These are phyloP conservation scores for Cyphellophora europaea DNA, from an alignment of 2,329 filamentous ascomycete species.

Conservation along the genomic window DNA sequence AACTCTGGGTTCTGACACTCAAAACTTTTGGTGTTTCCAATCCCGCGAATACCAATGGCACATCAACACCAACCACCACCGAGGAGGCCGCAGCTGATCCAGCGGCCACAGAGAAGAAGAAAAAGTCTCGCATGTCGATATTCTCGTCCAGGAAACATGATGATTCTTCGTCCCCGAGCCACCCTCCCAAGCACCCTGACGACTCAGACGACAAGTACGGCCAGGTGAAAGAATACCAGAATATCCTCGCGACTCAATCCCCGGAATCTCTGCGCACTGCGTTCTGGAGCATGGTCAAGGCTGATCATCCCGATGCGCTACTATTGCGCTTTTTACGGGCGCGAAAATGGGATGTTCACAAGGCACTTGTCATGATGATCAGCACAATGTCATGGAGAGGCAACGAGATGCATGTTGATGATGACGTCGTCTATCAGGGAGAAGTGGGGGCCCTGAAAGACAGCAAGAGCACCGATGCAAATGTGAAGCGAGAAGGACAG, in stretches of 20 bases:
- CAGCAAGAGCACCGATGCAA: constrained; percentile 48
- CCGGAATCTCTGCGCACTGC: constrained; percentile 71
- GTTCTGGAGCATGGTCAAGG: constrained; percentile 91
- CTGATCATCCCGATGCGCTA: constrained; percentile 83
- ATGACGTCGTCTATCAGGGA: constrained; percentile 71
- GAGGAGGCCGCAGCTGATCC: constrained; percentile 18
- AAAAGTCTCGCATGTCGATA: constrained; percentile 64
- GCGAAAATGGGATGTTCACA: constrained; percentile 92
- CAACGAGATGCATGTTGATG: constrained; percentile 76
- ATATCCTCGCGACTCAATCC: constrained; percentile 65
- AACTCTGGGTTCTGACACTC: constrained; percentile 72
- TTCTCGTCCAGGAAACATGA: constrained; percentile 54
- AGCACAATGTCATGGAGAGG: constrained; percentile 89
- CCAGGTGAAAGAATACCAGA: constrained; percentile 74
- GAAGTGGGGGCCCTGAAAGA: constrained; percentile 59
- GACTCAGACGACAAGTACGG: constrained; percentile 84
- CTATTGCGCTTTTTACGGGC: constrained; percentile 75
- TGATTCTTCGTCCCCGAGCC: constrained; percentile 27
- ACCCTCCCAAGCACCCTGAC: constrained; percentile 21
- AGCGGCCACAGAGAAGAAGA: constrained; percentile 48
- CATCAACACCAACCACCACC: constrained; percentile 17
- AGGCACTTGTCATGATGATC: constrained; percentile 86
- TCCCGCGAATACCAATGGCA: constrained; percentile 7
- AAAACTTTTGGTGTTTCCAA: constrained; percentile 60
- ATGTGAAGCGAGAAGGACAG: constrained; percentile 57